These are phyloP conservation scores for Erythrophleum ivorense DNA, from an alignment of 331 rosid genomes.

Conservation along the genomic window DNA sequence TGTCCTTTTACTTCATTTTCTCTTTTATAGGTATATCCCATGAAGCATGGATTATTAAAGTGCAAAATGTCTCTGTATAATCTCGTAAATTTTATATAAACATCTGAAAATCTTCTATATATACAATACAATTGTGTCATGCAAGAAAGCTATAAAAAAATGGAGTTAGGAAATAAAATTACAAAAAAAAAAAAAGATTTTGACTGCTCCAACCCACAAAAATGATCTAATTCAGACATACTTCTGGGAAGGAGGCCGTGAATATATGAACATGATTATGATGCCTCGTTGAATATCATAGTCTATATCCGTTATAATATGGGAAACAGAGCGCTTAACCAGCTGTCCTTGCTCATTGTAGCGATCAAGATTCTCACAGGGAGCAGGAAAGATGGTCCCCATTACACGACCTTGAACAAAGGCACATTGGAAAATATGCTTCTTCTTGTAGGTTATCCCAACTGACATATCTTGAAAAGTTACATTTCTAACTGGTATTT, in stretches of 20 bases:
- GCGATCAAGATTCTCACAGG: constrained; percentile 91
- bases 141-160: constrained; percentile 25
- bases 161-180: background rate
- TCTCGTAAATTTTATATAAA: background rate
- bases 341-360: constrained; percentile 82
- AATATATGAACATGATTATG: background rate
- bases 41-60: background rate
- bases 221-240: constrained; percentile 11
- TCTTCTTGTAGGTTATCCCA: no score
- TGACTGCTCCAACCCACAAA: constrained; percentile 27
- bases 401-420: constrained; percentile 90
- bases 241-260: constrained; percentile 28
- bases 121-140: constrained; percentile 28
- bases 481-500: constrained; percentile 82
- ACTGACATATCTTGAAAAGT: constrained; percentile 85
- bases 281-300: constrained; percentile 66
- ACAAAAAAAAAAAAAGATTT: background rate
- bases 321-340: constrained; percentile 74
- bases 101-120: constrained; percentile 13
- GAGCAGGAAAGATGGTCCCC: constrained; percentile 91
- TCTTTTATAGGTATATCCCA: no score
- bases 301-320: constrained; percentile 88
- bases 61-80: background rate
- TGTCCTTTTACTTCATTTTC: no score
- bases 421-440: constrained; percentile 96